Percentiles rank a stretch among this genome's conserved stretches.
These are phyloP conservation scores for Candida glucosophila DNA, from an alignment of 1,139 yeast genomes.

Conservation along the genomic window DNA sequence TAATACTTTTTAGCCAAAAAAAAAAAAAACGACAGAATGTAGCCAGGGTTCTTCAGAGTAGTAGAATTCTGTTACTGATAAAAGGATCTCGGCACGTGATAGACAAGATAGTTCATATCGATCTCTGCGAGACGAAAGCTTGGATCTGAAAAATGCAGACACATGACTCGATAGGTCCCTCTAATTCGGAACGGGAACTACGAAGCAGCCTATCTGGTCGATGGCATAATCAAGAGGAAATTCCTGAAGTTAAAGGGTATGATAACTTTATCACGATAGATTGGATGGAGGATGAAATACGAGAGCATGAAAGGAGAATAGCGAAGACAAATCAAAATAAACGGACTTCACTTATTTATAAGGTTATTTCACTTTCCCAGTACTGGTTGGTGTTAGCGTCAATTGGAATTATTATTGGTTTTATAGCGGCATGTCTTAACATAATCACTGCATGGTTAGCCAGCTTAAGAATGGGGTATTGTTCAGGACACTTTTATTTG, in stretches of 20 bases:
- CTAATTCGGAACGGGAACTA: conserved; percentile 4
- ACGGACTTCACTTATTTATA: conserved; percentile 13
- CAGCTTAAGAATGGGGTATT: conserved; percentile 70
- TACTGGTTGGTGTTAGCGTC: conserved; percentile 70
- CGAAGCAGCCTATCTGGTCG: conserved; percentile 25
- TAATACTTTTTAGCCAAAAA: too few species aligned
- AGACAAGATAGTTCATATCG: too few species aligned
- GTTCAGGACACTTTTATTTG: conserved; percentile 60
- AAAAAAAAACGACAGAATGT: too few species aligned
- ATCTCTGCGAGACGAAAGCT: too few species aligned
- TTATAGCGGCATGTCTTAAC: conserved; percentile 74
- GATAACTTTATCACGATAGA: conserved; percentile 65
- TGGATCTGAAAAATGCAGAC: too few species aligned
- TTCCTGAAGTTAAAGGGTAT: conserved; percentile 36
- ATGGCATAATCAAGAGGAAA: conserved; percentile 30
- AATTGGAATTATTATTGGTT: conserved; percentile 72
- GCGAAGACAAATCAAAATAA: conserved; percentile 11
- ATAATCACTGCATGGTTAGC: conserved; percentile 83
- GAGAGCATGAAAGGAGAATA: conserved; percentile 40
- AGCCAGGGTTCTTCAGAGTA: too few species aligned
- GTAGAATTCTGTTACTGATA: too few species aligned
- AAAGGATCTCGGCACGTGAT: too few species aligned
- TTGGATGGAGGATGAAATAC: conserved; percentile 73
- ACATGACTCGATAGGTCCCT: too few species aligned
- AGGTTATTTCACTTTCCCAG: conserved; percentile 41